Base-by-base conservation (phyloP, 2,329 filamentous ascomycete species). In the Talaromyces sp. region DNA sequence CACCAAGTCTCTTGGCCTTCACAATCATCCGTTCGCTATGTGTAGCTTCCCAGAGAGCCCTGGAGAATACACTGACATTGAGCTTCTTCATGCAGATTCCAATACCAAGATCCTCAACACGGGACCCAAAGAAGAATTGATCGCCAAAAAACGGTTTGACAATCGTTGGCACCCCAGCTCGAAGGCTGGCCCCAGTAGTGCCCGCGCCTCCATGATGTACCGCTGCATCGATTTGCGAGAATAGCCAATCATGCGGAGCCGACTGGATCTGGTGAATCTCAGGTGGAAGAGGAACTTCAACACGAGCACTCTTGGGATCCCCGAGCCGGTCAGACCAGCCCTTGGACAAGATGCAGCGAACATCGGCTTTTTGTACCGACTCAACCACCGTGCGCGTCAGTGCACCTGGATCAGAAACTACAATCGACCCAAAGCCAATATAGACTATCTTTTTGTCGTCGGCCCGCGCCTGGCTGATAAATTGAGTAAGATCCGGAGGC, bases 61-160 rank as follows among this genome's bases (percentile, higher is more conserved):
- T 84, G 16, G 91, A 90, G 68, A 99, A 94, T 42, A 89, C 85
- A 66, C 86, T 89, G n/a, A 91, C 89, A 27, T 95, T 96, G 80
- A 96, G 87, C 75, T 91, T 95, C 80, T 90, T 92, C 68, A 99
- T 82, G 71, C 89, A 91, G 23, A 96, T 88, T 0, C 95, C 95
- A 2, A 98, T 95, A 0, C 95, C 94, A 5, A 99, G 82, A 70
- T 98, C 94, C 74, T 98, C 92, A 1, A 98, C 90, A 4, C 95
- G 85, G 33, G 83, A 86, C 6, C 92, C 95, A 69, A 96, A 98
- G 81, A 99, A 99, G 82, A 90, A 97, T 73, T 99, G 95, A 69
- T 99, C 95, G 5, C 95, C 95, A 72, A 99, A 99, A 80, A 98
- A 99, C 0, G 95, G 95, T 64, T 94, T 91, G 72, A 98, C 90